Evolutionary conservation across 768 basidiomycete genomes (phyloP).

Genomic region (Mycena rebaudengoi): DNA sequence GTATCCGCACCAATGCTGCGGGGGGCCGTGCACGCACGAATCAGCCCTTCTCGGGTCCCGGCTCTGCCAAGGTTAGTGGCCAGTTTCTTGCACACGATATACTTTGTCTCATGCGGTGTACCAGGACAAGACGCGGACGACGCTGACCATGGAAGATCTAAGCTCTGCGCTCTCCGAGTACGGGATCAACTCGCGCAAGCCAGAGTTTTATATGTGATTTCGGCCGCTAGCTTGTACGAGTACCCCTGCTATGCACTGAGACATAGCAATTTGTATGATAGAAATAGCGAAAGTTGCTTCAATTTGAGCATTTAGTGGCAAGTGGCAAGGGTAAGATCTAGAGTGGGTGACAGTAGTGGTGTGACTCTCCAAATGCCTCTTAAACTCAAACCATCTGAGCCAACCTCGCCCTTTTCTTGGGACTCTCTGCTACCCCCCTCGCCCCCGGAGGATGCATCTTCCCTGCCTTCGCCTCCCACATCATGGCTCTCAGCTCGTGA

Average conservation of each 20-base stretch:
- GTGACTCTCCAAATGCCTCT: constrained; percentile 45
- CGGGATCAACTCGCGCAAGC: constrained; percentile 92
- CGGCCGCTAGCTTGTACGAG: neutral
- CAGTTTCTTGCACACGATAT: neutral
- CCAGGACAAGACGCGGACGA: constrained; percentile 91
- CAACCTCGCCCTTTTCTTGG: constrained; percentile 72
- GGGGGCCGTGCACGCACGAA: constrained; percentile 75
- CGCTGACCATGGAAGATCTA: constrained; percentile 97
- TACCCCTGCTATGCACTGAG: too few relatives aligned
- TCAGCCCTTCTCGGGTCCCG: constrained; percentile 63
- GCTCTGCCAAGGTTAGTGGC: constrained; percentile 66
- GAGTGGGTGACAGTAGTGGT: neutral
- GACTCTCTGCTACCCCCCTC: constrained; percentile 53
- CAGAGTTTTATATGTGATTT: constrained; percentile 86
- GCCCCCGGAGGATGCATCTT: constrained; percentile 45
- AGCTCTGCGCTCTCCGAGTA: constrained; percentile 94
- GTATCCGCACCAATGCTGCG: constrained; percentile 89
- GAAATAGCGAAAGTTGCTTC: neutral
- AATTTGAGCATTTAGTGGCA: too few relatives aligned
- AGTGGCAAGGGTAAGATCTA: too few relatives aligned
- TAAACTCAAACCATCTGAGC: constrained; percentile 54
- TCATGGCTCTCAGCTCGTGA: constrained; percentile 87
- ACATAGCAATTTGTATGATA: constrained; percentile 11
- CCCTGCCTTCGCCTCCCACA: constrained; percentile 77
- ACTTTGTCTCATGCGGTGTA: neutral